Evolutionary conservation across 2,329 filamentous ascomycete species (phyloP).

Genomic region (Pseudocercospora fijiensis): DNA sequence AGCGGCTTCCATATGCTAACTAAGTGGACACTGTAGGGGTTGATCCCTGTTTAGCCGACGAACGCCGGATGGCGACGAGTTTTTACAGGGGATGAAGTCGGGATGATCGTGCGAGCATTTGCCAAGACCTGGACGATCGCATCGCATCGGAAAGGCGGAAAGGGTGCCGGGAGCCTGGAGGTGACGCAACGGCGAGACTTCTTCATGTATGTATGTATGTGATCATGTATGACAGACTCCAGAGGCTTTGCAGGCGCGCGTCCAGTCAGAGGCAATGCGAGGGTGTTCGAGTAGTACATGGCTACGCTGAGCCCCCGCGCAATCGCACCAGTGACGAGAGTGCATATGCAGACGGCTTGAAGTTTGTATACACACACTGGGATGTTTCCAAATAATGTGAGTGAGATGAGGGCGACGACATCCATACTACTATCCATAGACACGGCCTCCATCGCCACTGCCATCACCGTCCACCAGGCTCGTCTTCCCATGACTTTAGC

Average conservation of each 20-base stretch:
- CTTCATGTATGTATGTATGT: too few species aligned
- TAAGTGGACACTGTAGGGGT: too few species aligned
- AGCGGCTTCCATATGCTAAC: too few species aligned
- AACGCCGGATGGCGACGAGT: too few species aligned
- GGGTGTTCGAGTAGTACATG: not conserved
- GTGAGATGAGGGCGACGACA: not conserved
- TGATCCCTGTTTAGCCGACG: too few species aligned
- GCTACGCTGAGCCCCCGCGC: not conserved
- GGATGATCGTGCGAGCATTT: not conserved
- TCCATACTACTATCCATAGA: not conserved
- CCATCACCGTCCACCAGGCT: too few species aligned
- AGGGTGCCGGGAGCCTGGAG: slow-evolving; percentile 3
- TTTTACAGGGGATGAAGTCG: not conserved
- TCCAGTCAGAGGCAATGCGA: not conserved
- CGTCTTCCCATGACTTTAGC: not conserved
- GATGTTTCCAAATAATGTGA: slow-evolving; percentile 6
- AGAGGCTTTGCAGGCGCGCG: not conserved
- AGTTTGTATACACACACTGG: not conserved
- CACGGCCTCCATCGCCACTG: not conserved
- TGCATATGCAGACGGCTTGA: not conserved
- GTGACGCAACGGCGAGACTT: slow-evolving; percentile 2
- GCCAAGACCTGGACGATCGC: slow-evolving; percentile 2
- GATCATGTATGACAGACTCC: too few species aligned
- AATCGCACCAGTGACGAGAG: not conserved
- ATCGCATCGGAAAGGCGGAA: not conserved